Conservation (phyloP, 106 monocot genomes). For the Ottelia alismoides region DNA sequence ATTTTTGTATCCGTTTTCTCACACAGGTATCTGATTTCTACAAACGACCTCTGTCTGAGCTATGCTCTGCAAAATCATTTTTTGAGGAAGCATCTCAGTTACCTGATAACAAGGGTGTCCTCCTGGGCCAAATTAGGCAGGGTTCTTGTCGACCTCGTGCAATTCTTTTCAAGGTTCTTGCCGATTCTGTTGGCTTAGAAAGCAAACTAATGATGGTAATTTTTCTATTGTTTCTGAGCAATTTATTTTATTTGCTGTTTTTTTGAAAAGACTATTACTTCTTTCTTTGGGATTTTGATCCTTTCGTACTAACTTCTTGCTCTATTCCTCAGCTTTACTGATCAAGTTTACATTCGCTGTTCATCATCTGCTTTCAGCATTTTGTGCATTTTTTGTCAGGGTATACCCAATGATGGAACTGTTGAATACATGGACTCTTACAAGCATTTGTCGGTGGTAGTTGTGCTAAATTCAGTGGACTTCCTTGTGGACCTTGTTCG, state of each 20-base stretch:
- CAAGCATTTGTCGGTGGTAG: slow-evolving; percentile 82
- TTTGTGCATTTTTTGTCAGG: slow-evolving; percentile 25
- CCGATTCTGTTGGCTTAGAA: slow-evolving; percentile 80
- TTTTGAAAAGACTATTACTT: neutral
- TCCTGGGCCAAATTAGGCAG: slow-evolving; percentile 85
- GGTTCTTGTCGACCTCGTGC: slow-evolving; percentile 87
- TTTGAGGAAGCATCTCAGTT: slow-evolving; percentile 47
- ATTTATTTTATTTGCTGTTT: neutral
- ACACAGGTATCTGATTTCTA: slow-evolving; percentile 75
- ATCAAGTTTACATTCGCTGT: neutral
- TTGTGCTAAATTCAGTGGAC: slow-evolving; percentile 58
- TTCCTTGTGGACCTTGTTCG: slow-evolving; percentile 87
- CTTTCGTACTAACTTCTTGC: neutral
- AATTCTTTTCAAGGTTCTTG: slow-evolving; percentile 89
- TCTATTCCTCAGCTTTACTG: neutral
- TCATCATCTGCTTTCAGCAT: neutral
- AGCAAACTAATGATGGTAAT: slow-evolving; percentile 81
- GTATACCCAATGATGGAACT: slow-evolving; percentile 62
- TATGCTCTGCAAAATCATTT: slow-evolving; percentile 64
- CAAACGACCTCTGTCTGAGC: slow-evolving; percentile 60
- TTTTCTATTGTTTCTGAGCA: neutral
- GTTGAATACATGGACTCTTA: slow-evolving; percentile 61
- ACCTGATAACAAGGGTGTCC: slow-evolving; percentile 54
- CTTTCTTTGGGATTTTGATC: neutral
- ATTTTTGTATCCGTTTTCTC: too few species aligned